Base-by-base conservation (phyloP, 495 filamentous ascomycete species). In the Aspergillus affinis region DNA sequence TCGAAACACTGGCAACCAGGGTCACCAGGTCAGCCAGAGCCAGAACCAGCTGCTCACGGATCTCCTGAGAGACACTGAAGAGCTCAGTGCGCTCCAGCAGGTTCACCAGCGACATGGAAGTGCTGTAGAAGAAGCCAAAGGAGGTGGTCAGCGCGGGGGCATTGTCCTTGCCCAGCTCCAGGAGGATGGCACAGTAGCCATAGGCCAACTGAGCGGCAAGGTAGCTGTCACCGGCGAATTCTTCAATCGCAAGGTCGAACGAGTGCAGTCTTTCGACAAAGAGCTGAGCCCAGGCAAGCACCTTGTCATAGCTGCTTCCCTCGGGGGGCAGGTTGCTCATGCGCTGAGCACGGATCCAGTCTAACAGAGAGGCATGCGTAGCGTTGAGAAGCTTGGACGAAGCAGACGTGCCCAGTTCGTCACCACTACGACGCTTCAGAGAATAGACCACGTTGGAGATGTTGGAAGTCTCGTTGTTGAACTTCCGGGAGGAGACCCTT, bases 231-330 rank as follows among this genome's bases (percentile, higher is more conserved):
- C 69, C 70, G 17, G 70, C 72, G 49, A 77, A 77, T 12, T 70
- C 57, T 21, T 67, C 64, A 46, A 77, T 73, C 26, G 63, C 67
- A 0, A 54, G 26, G 47, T 77, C 75, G 50, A 77, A 77, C 13
- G 65, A 69, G 48, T 75, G 68, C 19, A 77, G 55, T 29, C 64
- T 46, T 8, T 63, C 61, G 2, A 67, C 52, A 20, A 67, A 67
- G 3, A 67, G 55, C 23, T 55, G 54, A 1, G 74, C 72, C 72
- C 74, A 75, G 7, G 67, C 63, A 8, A 77, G 61, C n/a, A 77
- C 72, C 50, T 75, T 75, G 53, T 77, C 74, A 58, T 75, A 75
- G 59, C 65, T 71, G 59, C 74, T 75, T 54, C 74, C 74, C 52
- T 77, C 74, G 0, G 74, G 67, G 0, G 74, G 74, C 15, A 77